Conservation (phyloP, 2,329 filamentous ascomycete genomes). For the Cytospora piceae region DNA sequence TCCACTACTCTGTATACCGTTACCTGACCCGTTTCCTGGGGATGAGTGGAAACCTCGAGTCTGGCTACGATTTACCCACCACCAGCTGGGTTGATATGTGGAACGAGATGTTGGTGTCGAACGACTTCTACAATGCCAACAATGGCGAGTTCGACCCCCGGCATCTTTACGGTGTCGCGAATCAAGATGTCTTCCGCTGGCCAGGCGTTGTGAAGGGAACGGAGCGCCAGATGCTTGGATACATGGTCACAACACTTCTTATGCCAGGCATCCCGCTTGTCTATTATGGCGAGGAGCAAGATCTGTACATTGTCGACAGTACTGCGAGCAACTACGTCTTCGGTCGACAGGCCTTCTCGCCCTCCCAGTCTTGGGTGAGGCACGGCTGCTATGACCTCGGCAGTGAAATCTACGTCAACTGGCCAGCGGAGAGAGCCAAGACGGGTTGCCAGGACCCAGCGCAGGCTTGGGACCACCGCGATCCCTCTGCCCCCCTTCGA, state of each 20-base stretch:
- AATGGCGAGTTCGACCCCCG: constrained; percentile 65
- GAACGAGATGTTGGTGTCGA: constrained; percentile 59
- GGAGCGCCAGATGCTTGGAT: constrained; percentile 58
- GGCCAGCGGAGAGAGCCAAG: constrained; percentile 56
- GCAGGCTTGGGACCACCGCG: constrained; percentile 62
- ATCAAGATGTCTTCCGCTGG: constrained; percentile 70
- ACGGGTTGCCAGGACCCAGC: constrained; percentile 59
- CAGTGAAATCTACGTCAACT: constrained; percentile 58
- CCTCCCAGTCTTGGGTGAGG: constrained; percentile 62
- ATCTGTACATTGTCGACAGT: constrained; percentile 64
- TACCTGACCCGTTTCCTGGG: constrained; percentile 40
- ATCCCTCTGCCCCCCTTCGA: constrained; percentile 63
- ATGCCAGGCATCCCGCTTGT: constrained; percentile 60
- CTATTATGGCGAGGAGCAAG: constrained; percentile 65
- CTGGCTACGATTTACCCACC: constrained; percentile 40
- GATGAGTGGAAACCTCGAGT: constrained; percentile 39
- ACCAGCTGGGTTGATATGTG: constrained; percentile 52
- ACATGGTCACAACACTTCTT: constrained; percentile 62
- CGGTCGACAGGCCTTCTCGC: constrained; percentile 64
- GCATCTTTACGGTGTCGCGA: constrained; percentile 66
- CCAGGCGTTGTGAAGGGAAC: constrained; percentile 61
- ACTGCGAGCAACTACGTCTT: constrained; percentile 66
- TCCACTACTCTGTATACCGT: constrained; percentile 44
- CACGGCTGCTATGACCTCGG: constrained; percentile 64
- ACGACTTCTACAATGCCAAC: constrained; percentile 63